phyloP scores from a whole-genome alignment of 2,329 filamentous ascomycete genomes.

The Trichoderma simmonsii region DNA sequence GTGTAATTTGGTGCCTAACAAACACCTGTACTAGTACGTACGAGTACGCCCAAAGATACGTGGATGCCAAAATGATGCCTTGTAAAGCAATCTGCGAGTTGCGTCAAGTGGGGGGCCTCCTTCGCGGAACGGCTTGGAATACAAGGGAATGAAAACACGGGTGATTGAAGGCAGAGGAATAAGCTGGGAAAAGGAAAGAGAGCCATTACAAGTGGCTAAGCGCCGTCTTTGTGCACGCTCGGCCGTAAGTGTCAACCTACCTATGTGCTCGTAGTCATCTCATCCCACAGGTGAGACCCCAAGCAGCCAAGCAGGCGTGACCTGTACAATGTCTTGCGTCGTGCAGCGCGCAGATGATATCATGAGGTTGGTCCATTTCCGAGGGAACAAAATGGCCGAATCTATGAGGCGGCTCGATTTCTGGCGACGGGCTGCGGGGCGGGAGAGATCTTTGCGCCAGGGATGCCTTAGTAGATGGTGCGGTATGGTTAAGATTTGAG shows the following conservation, averaged over 20 bases:
- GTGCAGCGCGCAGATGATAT: not conserved
- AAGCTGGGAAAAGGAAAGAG: not conserved
- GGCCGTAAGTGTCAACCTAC: not conserved
- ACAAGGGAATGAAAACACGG: not conserved
- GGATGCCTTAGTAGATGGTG: not conserved
- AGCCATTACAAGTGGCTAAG: not conserved
- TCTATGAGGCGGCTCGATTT: not conserved
- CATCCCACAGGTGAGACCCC: not conserved
- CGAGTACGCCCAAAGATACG: constrained; percentile 1
- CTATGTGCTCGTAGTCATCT: not conserved
- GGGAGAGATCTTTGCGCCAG: not conserved
- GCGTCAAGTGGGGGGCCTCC: not conserved
- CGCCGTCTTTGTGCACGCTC: not conserved
- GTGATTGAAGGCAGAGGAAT: not conserved
- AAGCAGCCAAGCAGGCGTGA: not conserved
- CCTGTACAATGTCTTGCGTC: not conserved
- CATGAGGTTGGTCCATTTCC: not conserved
- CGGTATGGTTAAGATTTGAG: not conserved
- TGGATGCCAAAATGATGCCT: constrained; percentile 1
- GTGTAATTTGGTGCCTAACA: constrained; percentile 9
- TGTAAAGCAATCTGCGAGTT: not conserved
- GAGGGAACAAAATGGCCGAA: not conserved
- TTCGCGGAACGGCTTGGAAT: not conserved
- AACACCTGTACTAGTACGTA: not conserved
- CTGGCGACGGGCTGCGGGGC: not conserved